phyloP scores from a whole-genome alignment of 2,329 filamentous ascomycete genomes.

The Emmonsiellopsis sp. region DNA sequence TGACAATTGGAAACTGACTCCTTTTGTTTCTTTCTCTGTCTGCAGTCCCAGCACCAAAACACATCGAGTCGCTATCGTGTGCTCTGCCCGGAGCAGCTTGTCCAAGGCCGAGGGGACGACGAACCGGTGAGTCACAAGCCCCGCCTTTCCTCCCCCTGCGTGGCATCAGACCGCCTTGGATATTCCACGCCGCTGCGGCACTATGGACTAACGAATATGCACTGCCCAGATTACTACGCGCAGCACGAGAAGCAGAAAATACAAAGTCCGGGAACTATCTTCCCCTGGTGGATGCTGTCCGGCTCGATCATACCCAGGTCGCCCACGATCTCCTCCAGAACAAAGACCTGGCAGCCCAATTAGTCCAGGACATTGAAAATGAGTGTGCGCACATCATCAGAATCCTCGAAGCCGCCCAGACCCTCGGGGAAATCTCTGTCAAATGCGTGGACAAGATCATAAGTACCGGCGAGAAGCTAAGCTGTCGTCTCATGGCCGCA shows the following conservation, averaged over 20 bases:
- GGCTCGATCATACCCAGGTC: constrained; percentile 68
- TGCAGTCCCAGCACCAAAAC: constrained; percentile 51
- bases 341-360: constrained; percentile 45
- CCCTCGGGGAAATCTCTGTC: constrained; percentile 59
- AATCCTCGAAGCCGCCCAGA: constrained; percentile 57
- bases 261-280: constrained; percentile 51
- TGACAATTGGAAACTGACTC: constrained; percentile 1
- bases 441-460: constrained; percentile 79
- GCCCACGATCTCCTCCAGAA: constrained; percentile 55
- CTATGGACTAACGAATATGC: neutral
- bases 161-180: neutral
- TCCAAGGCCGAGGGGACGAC: constrained; percentile 94
- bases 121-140: constrained; percentile 61
- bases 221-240: constrained; percentile 33
- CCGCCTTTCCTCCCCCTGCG: neutral
- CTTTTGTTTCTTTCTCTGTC: constrained; percentile 4
- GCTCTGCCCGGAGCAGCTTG: constrained; percentile 86
- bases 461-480: constrained; percentile 91
- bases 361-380: constrained; percentile 58
- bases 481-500: constrained; percentile 82
- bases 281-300: constrained; percentile 69
- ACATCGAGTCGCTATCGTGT: constrained; percentile 81
- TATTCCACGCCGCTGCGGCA: neutral
- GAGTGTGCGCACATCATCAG: constrained; percentile 77
- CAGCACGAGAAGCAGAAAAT: constrained; percentile 41